A percentile compares a stretch with the other conserved stretches of the same genome.
Conservation (phyloP, 805 yeast species). For the Lipomyces spencermartinsiae region DNA sequence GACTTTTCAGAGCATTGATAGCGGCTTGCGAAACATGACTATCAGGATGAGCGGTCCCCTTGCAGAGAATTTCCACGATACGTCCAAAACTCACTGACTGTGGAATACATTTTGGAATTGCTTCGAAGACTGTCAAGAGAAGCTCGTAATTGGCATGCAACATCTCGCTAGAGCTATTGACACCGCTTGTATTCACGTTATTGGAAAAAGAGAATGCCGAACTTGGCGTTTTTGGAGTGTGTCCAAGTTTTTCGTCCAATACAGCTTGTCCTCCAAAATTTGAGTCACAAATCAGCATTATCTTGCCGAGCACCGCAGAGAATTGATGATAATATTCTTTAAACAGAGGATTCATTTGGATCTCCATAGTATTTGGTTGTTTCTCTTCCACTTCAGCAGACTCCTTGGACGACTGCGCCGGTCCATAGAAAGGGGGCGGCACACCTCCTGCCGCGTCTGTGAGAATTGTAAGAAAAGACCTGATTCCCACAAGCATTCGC, state of each 20-base stretch:
- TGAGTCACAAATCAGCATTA: slow-evolving; percentile 66
- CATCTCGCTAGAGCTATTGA: slow-evolving; percentile 9
- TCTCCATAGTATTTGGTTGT: slow-evolving; percentile 4
- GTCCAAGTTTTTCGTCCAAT: slow-evolving; percentile 46
- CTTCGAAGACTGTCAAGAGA: slow-evolving; percentile 71
- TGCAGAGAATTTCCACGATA: slow-evolving; percentile 74
- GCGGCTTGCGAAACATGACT: slow-evolving; percentile 68
- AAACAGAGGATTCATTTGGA: slow-evolving; percentile 28
- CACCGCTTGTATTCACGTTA: neutral
- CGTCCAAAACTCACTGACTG: slow-evolving; percentile 63
- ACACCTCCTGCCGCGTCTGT: slow-evolving; percentile 60
- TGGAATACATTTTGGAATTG: slow-evolving; percentile 72
- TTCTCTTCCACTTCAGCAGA: slow-evolving; percentile 12
- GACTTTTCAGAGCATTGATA: slow-evolving; percentile 62
- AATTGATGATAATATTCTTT: slow-evolving; percentile 70
- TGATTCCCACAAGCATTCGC: slow-evolving; percentile 68
- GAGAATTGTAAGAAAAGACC: slow-evolving; percentile 73
- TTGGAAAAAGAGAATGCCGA: slow-evolving; percentile 22
- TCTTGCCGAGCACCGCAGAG: slow-evolving; percentile 59
- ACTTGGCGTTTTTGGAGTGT: slow-evolving; percentile 30
- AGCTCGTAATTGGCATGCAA: slow-evolving; percentile 58
- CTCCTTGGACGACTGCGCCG: slow-evolving; percentile 46
- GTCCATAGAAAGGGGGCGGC: slow-evolving; percentile 77
- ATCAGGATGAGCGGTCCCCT: slow-evolving; percentile 76
- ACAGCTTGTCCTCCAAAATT: slow-evolving; percentile 58